Evolutionary conservation across 176 grass and related monocot genomes (phyloP).

Genomic region (Elaeis guineensis): DNA sequence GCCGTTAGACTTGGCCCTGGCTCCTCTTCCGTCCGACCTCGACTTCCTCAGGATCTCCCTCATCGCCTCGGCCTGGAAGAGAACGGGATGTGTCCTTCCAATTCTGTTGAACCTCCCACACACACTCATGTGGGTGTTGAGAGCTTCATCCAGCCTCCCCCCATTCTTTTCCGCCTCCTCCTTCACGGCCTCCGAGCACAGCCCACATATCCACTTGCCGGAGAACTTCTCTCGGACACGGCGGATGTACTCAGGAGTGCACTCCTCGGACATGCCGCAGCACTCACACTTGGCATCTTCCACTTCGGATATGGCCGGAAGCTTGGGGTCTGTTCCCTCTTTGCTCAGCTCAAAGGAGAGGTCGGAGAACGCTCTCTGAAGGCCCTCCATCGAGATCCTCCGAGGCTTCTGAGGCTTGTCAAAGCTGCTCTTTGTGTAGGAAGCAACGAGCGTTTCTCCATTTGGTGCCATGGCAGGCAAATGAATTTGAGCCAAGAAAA

Average conservation of each 20-base stretch:
- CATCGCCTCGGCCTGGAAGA: constrained; percentile 67
- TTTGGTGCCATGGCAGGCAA: constrained; percentile 48
- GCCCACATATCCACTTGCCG: constrained; percentile 77
- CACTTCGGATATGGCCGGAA: constrained; percentile 18
- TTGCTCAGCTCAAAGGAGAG: constrained; percentile 23
- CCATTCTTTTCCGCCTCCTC: constrained; percentile 32
- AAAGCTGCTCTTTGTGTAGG: neutral
- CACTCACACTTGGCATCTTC: constrained; percentile 70
- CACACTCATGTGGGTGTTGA: constrained; percentile 50
- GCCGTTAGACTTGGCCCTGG: constrained; percentile 4
- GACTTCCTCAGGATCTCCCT: constrained; percentile 49
- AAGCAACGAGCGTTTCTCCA: constrained; percentile 33
- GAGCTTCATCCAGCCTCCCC: constrained; percentile 43
- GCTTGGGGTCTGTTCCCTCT: neutral
- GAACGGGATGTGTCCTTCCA: constrained; percentile 52
- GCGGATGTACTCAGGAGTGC: constrained; percentile 62
- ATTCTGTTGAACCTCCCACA: constrained; percentile 56
- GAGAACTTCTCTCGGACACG: constrained; percentile 59
- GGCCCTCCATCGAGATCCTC: constrained; percentile 81
- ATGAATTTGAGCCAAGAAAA: neutral
- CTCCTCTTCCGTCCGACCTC: constrained; percentile 39
- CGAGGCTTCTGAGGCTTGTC: constrained; percentile 23
- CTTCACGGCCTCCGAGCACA: constrained; percentile 87
- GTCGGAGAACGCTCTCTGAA: constrained; percentile 76
- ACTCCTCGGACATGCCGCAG: constrained; percentile 91